Evolutionary conservation across 371 early-diverging fungal species (phyloP), one percentile per base, ranked within the genome.

Genomic region (Mortierella sp.): DNA sequence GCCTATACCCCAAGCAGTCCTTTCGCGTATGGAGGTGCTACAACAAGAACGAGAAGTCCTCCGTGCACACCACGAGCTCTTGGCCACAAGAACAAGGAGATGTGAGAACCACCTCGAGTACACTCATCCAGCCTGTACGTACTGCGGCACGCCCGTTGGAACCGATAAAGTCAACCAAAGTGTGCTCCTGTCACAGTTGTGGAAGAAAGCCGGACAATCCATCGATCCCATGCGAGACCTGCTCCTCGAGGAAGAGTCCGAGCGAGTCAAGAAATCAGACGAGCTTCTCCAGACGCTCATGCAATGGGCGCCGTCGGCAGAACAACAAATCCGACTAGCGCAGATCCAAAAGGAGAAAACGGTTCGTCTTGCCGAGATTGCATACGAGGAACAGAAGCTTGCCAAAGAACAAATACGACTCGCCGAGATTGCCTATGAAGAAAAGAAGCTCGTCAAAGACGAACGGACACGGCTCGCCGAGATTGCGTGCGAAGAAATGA

Each of bases 371-470:
- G 29, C n/a, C 2, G 43, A 59, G 13, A 14, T 49, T 16, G 49
- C 49, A 0, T 14, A 17, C 10, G 57, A 57, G 31, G 17, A 41
- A 25, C 28, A 16, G 6, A 27, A 46, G 57, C 31, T 39, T 39
- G 10, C 7, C 7, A 14, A 46, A 27, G 37, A 34, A 16, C 22
- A 25, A 1, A 22, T 58, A 14, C 34, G 40, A 28, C 25, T 58
- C 14, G 48, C 46, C 4, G 45, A 43, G 24, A 22, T 60, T 24
- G 16, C 22, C 48, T 39, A 21, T 19, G 49, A 49, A 22, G 52
- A 50, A 44, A 51, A 41, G 52, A 9, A 51, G 34, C 28, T 57
- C 25, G 57, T 29, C 14, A 25, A 22, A 17, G 47, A 45, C 2
- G 55, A 54, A 22, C 22, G 29, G 24, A 13, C 6, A 10, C 48